These are phyloP conservation scores for Paramecium biaurelia DNA, from an alignment of 73 alveolate species.

Conservation along the genomic window DNA sequence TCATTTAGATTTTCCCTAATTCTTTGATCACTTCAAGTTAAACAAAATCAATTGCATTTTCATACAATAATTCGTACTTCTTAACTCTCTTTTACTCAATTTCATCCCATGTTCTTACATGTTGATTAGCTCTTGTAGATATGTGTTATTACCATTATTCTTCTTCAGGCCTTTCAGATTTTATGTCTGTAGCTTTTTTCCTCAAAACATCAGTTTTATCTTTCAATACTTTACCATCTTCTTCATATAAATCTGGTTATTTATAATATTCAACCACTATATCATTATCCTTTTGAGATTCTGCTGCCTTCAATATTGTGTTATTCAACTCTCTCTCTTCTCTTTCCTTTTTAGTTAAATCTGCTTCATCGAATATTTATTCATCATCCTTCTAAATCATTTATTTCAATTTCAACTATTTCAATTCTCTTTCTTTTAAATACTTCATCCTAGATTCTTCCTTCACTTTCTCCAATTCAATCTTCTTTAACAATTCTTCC, in stretches of 20 bases:
- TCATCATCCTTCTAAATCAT: constrained; percentile 88
- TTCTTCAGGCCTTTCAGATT: constrained; percentile 82
- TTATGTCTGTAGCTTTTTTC: constrained; percentile 73
- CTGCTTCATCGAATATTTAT: constrained; percentile 76
- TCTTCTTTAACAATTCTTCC: constrained; percentile 45
- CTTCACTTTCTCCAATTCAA: constrained; percentile 77
- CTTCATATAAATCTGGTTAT: constrained; percentile 83
- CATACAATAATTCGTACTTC: constrained; percentile 84
- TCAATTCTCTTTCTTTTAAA: constrained; percentile 86
- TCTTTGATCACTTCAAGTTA: constrained; percentile 81
- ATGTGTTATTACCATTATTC: constrained; percentile 91
- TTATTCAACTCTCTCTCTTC: constrained; percentile 74
- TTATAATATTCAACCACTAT: constrained; percentile 72
- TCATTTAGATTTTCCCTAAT: background rate
- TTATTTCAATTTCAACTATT: constrained; percentile 87
- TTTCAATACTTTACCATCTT: constrained; percentile 59
- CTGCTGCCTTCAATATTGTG: constrained; percentile 76
- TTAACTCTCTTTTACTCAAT: constrained; percentile 70
- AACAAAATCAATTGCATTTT: constrained; percentile 86
- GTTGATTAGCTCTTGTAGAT: constrained; percentile 74
- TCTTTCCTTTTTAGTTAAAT: constrained; percentile 87
- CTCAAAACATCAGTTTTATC: constrained; percentile 55
- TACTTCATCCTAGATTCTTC: constrained; percentile 88
- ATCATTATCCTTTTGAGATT: constrained; percentile 63
- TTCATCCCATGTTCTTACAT: constrained; percentile 72